A percentile compares a stretch with the other conserved stretches of the same genome.
These are phyloP conservation scores for Sphagnum tenellum DNA, from an alignment of 225 moss, liverwort and hornwort genomes.

Conservation along the genomic window DNA sequence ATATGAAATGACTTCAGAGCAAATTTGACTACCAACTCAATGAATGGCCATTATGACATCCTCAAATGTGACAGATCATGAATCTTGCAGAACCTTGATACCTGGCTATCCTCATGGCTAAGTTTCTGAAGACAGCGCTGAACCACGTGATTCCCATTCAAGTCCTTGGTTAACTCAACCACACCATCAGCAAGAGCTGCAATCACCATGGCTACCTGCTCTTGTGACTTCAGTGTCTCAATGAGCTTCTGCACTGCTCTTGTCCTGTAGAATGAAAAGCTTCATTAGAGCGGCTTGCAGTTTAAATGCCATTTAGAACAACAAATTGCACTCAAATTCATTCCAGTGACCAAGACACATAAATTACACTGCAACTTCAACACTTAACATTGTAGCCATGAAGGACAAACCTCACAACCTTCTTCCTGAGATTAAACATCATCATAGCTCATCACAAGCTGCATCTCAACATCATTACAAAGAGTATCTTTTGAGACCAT, in stretches of 20 bases:
- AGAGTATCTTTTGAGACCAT: no score
- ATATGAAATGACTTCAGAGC: no score
- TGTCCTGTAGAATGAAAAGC: slow-evolving; percentile 19
- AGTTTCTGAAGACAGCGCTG: slow-evolving; percentile 56
- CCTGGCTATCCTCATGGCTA: slow-evolving; percentile 48
- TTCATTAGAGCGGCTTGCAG: neutral
- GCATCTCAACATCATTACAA: no score
- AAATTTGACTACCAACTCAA: no score
- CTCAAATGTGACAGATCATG: no score
- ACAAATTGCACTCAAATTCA: neutral
- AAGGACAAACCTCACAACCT: neutral
- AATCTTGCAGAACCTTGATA: neutral
- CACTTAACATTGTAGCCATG: neutral
- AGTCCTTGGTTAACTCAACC: slow-evolving; percentile 49
- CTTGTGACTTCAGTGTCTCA: slow-evolving; percentile 53
- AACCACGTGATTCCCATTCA: slow-evolving; percentile 61
- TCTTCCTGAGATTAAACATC: neutral
- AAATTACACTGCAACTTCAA: neutral
- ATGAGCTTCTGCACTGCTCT: slow-evolving; percentile 62
- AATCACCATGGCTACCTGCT: slow-evolving; percentile 53
- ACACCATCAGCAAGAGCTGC: slow-evolving; percentile 48
- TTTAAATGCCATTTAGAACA: neutral
- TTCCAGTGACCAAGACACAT: no score
- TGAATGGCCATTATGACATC: no score
- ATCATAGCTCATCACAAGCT: no score